A percentile compares a stretch with the other conserved stretches of the same genome.
phyloP scores from a whole-genome alignment of 164 flowering plant species.

The Vitis rupestris region DNA sequence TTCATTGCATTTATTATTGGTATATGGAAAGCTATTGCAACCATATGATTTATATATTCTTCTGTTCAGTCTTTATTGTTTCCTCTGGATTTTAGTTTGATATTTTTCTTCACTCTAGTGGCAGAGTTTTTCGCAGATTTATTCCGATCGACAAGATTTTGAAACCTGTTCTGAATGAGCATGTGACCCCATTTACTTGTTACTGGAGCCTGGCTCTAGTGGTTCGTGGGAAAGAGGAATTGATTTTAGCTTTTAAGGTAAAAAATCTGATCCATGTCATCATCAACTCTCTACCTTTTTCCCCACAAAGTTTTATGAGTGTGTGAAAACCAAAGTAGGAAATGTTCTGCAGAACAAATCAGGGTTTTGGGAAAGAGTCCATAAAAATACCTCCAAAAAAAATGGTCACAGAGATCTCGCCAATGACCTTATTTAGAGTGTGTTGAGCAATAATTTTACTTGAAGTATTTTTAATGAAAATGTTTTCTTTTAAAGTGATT shows the following conservation, averaged over 20 bases:
- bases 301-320: too few relatives aligned
- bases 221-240: slow-evolving; percentile 58
- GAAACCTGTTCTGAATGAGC: slow-evolving; percentile 76
- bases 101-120: slow-evolving; percentile 30
- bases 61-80: not conserved
- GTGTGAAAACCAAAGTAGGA: too few relatives aligned
- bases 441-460: too few relatives aligned
- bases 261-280: not conserved
- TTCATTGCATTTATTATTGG: too few relatives aligned
- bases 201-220: slow-evolving; percentile 85
- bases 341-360: too few relatives aligned
- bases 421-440: too few relatives aligned
- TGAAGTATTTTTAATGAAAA: too few relatives aligned
- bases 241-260: slow-evolving; percentile 78
- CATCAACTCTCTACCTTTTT: not conserved
- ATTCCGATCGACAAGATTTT: slow-evolving; percentile 70
- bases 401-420: too few relatives aligned
- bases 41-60: not conserved
- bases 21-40: not conserved
- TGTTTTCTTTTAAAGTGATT: too few relatives aligned
- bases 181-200: slow-evolving; percentile 90
- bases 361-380: too few relatives aligned
- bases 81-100: not conserved
- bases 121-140: slow-evolving; percentile 58
- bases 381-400: too few relatives aligned